Base-by-base conservation (phyloP, 306 rosid genomes). In the Glycine tomentella region DNA sequence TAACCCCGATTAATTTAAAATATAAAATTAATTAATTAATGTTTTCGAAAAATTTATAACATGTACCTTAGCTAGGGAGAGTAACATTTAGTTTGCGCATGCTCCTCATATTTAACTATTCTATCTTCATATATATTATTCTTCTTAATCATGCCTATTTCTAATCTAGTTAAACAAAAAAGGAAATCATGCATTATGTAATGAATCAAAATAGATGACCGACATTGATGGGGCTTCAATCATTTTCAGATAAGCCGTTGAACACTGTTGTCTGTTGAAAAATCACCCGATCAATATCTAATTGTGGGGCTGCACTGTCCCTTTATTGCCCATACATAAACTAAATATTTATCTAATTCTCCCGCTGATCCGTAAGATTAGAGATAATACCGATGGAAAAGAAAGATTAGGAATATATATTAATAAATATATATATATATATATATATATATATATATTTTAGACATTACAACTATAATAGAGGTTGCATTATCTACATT, bases 291-390 rank as follows among this genome's bases (percentile, higher is more conserved):
- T 81, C 69, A 31, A 74, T 25, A 25, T 78, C 78, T 64, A 59
- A 82, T 31, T 65, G 87, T 86, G 91, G 91, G 87, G 79, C 74
- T 88, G 72, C 87, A 75, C 61, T 81, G 91, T 86, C 88, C 76
- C 89, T 83, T 71, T 62, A 70, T 65, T 74, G 62, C 84, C 45
- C 72, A 74, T 48, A 14, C 71, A 15, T 31, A n/a, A 57, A 79
- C 64, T 17, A 59, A 74, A 80, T 83, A 78, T 46, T 73, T 4
- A 64, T 64, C 76, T 79, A 73, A 72, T 69, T 66, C 82, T 6
- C 65, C 57, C 16, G 10, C 38, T 73, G 15, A 69, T 15, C 62
- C 10, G 53, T 44, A 64, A 48, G 50, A 52, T 58, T 11, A 38
- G 36, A 17, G 72, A 63, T 59, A 68, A 56, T 5, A 59, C 7